Percentiles rank a stretch among this genome's conserved stretches.
Evolutionary conservation across 441 rosid genomes (phyloP).

Genomic region (Populus tomentosa): DNA sequence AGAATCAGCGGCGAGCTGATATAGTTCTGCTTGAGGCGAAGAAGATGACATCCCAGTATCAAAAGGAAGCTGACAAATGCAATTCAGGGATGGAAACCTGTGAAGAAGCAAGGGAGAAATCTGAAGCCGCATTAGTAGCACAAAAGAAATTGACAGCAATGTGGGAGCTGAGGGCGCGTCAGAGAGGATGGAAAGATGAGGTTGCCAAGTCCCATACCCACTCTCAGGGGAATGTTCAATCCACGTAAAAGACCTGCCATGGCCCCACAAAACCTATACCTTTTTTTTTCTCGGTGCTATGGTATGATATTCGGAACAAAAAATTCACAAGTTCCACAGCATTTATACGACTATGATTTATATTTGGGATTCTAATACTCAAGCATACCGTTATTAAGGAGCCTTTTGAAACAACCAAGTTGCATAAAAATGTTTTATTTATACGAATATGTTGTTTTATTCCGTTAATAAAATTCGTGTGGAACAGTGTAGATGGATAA

Average conservation of each 20-base stretch:
- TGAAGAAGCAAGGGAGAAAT: slow-evolving; percentile 89
- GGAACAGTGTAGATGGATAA: too few species aligned
- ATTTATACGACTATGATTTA: not conserved
- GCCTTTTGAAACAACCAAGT: slow-evolving; percentile 10
- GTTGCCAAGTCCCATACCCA: slow-evolving; percentile 38
- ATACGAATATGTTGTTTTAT: too few species aligned
- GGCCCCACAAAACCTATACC: not conserved
- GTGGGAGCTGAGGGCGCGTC: slow-evolving; percentile 84
- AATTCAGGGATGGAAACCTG: slow-evolving; percentile 96
- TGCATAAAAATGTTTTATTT: not conserved
- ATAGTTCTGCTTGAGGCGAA: slow-evolving; percentile 83
- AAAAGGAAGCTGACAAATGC: slow-evolving; percentile 95
- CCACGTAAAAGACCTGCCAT: slow-evolving; percentile 24
- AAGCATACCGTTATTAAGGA: not conserved
- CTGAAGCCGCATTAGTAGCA: slow-evolving; percentile 56
- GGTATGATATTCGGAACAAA: not conserved
- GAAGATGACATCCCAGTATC: slow-evolving; percentile 84
- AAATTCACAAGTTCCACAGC: not conserved
- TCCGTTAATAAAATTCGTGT: too few species aligned
- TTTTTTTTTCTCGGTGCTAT: not conserved
- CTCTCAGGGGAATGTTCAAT: slow-evolving; percentile 48
- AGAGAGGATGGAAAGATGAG: slow-evolving; percentile 83
- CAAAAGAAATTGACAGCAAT: slow-evolving; percentile 66
- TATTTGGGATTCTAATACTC: not conserved
- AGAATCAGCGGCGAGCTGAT: slow-evolving; percentile 70